Conservation (phyloP, 192 early-diverging fungal genomes). For the Coemansia sp. region DNA sequence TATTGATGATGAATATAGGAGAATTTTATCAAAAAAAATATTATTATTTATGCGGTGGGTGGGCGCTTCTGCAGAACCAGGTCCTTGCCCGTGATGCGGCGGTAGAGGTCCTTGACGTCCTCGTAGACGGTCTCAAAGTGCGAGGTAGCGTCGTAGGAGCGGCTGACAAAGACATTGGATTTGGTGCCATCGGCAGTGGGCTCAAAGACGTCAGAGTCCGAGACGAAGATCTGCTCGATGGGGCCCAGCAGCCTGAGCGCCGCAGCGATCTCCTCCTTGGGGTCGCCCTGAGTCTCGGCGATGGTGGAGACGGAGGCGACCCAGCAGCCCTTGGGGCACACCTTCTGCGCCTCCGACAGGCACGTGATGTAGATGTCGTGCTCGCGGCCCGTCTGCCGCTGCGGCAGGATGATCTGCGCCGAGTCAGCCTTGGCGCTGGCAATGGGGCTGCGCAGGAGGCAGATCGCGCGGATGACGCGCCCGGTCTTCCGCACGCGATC, state of each 20-base stretch:
- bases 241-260: slow-evolving; percentile 89
- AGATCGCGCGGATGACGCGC: slow-evolving; percentile 94
- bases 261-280: slow-evolving; percentile 88
- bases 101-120: slow-evolving; percentile 94
- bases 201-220: slow-evolving; percentile 82
- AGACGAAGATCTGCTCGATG: slow-evolving; percentile 89
- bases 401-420: slow-evolving; percentile 95
- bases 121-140: slow-evolving; percentile 99
- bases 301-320: slow-evolving; percentile 98
- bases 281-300: slow-evolving; percentile 82
- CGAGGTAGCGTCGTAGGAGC: slow-evolving; percentile 97
- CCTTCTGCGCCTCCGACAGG: slow-evolving; percentile 86
- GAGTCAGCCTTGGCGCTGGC: slow-evolving; percentile 88
- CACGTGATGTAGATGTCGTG: slow-evolving; percentile 97
- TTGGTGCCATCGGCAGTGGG: slow-evolving; percentile 79
- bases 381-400: slow-evolving; percentile 92
- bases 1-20: neutral
- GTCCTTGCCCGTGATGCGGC: slow-evolving; percentile 72
- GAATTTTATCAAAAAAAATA: neutral
- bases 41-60: neutral
- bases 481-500: slow-evolving; percentile 80
- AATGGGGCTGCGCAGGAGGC: slow-evolving; percentile 88
- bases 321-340: slow-evolving; percentile 84
- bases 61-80: slow-evolving; percentile 74
- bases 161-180: slow-evolving; percentile 88